Conservation (phyloP, 768 basidiomycete species). For the Trichaptum fuscoviolaceum region DNA sequence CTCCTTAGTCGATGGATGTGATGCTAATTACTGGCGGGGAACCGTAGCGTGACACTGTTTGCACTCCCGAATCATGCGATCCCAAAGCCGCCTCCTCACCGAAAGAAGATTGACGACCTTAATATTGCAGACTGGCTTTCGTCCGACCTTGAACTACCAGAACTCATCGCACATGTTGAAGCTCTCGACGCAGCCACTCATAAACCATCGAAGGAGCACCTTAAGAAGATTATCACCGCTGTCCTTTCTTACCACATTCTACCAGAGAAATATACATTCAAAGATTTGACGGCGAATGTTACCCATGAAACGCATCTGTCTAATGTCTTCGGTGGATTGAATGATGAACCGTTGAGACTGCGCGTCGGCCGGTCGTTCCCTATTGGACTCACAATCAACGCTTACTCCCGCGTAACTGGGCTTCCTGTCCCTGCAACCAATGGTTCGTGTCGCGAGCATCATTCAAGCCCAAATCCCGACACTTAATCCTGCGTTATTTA, state of each 20-base stretch:
- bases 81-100: slow-evolving; percentile 20
- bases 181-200: slow-evolving; percentile 31
- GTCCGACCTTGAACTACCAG: slow-evolving; percentile 24
- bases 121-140: slow-evolving; percentile 10
- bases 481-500: slow-evolving; percentile 13
- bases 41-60: slow-evolving; percentile 52
- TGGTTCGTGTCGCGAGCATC: slow-evolving; percentile 30
- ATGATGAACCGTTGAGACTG: slow-evolving; percentile 41
- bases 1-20: slow-evolving; percentile 4
- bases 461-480: neutral
- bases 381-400: slow-evolving; percentile 40
- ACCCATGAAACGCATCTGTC: slow-evolving; percentile 47
- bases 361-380: slow-evolving; percentile 31
- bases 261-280: slow-evolving; percentile 30
- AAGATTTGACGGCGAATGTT: slow-evolving; percentile 43
- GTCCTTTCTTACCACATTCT: slow-evolving; percentile 57
- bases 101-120: slow-evolving; percentile 8
- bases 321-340: slow-evolving; percentile 36
- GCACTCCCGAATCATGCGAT: slow-evolving; percentile 45
- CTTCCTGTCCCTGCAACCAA: slow-evolving; percentile 42
- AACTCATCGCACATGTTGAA: slow-evolving; percentile 17
- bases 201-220: slow-evolving; percentile 45
- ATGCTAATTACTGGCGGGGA: neutral
- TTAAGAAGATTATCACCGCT: slow-evolving; percentile 49
- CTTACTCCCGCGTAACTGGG: slow-evolving; percentile 38